Evolutionary conservation across 345 rosid species (phyloP), one percentile per base, ranked within the genome.

Genomic region (Heritiera littoralis): DNA sequence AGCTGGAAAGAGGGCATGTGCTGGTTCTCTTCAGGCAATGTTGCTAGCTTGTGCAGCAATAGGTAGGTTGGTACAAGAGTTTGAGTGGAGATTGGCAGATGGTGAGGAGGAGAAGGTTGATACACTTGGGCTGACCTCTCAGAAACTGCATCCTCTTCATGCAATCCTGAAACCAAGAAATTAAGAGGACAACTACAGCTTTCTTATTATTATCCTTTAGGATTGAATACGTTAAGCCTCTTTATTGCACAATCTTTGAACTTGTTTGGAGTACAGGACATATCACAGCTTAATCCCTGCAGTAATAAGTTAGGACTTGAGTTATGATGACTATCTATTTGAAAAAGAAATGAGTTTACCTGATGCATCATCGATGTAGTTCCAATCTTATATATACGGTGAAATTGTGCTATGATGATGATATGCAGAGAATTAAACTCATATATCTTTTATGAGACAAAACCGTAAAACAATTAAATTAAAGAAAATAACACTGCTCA

Each of bases 51-150:
- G 93, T 51, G 75, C 86, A 1, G 84, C 94, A 1, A 89, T 96
- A 15, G 97, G 95, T 23, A 88, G 95, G 79, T 81, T 91, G 76
- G 92, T 91, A 7, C 97, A 96, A 83, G 97, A 91, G 81, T 96
- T 91, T 54, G 89, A 90, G 75, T 92, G 95, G 98, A 85, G 83
- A 38, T 82, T 96, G 54, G 77, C 56, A 78, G 94, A 83, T 2
- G 95, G 94, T 0, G 97, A 90, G 59, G 88, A 86, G 85, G 97
- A 89, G 66, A 82, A 89, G 51, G 90, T 92, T 0, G 97, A 92
- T 66, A 89, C 91, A 0, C 67, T 86, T 61, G 93, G 93, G 14
- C 89, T 90, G 51, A 90, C 92, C 3, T 86, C 94, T 66, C 93
- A 87, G 79, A 95, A 93, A 83, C 96, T 92, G 5, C 90, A 88